Conservation (phyloP, 495 filamentous ascomycete species). For the Hypoxylon rickii region DNA sequence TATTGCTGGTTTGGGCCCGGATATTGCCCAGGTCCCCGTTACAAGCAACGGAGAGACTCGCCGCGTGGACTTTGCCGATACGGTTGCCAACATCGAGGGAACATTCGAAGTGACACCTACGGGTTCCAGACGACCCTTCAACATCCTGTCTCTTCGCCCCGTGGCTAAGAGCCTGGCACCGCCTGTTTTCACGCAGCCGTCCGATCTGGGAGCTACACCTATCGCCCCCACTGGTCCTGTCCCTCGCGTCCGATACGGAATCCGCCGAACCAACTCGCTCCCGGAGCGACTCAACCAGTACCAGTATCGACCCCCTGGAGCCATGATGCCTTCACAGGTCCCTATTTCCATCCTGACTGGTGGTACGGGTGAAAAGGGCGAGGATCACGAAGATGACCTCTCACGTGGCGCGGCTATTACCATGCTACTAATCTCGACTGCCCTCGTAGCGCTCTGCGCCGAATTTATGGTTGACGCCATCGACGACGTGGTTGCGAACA, state of each 20-base stretch:
- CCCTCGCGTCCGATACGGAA: constrained; percentile 59
- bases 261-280: constrained; percentile 79
- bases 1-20: constrained; percentile 37
- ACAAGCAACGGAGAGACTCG: constrained; percentile 42
- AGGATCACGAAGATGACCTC: constrained; percentile 59
- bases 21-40: constrained; percentile 21
- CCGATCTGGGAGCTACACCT: constrained; percentile 25
- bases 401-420: constrained; percentile 76
- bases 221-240: constrained; percentile 47
- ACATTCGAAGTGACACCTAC: constrained; percentile 39
- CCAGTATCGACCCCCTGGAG: constrained; percentile 42
- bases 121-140: constrained; percentile 41
- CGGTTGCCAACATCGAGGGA: constrained; percentile 29
- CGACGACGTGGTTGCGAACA: constrained; percentile 65
- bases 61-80: constrained; percentile 48
- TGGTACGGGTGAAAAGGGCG: constrained; percentile 44
- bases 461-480: constrained; percentile 87
- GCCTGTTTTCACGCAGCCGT: constrained; percentile 47
- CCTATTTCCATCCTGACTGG: constrained; percentile 38
- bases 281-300: constrained; percentile 69
- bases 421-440: constrained; percentile 76
- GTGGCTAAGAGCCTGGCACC: constrained; percentile 52
- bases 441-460: constrained; percentile 80
- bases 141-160: constrained; percentile 47
- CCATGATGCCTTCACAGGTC: constrained; percentile 49